Percentiles rank a stretch among this genome's conserved stretches.
These are phyloP conservation scores for Penicillium diatomitis DNA, from an alignment of 495 filamentous ascomycete genomes.

Conservation along the genomic window DNA sequence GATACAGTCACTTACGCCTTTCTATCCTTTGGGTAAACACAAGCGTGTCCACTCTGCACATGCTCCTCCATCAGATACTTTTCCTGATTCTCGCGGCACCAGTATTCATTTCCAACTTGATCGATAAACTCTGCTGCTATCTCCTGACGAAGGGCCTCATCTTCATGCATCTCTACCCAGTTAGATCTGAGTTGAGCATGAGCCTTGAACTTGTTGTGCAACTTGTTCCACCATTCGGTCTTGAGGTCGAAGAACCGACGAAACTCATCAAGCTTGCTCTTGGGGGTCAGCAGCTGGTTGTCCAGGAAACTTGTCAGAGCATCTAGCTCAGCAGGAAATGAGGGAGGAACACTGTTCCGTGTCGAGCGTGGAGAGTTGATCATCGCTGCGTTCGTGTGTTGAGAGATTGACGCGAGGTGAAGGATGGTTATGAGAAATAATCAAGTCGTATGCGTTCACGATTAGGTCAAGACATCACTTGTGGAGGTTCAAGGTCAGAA, in stretches of 20 bases:
- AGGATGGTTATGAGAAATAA: not conserved
- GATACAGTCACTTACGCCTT: not conserved
- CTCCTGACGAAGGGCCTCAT: not conserved
- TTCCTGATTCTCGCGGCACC: not conserved
- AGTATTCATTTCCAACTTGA: not conserved
- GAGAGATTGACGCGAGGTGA: not conserved
- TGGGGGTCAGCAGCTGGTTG: not conserved
- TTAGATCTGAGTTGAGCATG: not conserved
- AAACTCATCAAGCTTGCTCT: conserved; percentile 8
- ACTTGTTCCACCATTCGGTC: conserved; percentile 1
- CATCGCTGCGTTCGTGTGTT: not conserved
- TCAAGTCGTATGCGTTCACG: too few species aligned
- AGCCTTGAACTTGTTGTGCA: conserved; percentile 3
- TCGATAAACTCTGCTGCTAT: not conserved
- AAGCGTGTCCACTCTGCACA: not conserved
- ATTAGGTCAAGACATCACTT: not conserved
- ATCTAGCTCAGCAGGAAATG: not conserved
- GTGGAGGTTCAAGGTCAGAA: not conserved
- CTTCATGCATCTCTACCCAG: not conserved
- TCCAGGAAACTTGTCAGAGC: not conserved
- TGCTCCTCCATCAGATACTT: not conserved
- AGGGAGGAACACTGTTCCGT: not conserved
- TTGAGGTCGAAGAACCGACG: conserved; percentile 14
- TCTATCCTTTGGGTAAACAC: not conserved
- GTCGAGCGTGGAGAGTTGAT: not conserved